Evolutionary conservation across 2,329 filamentous ascomycete species (phyloP).

Genomic region (Pochonia chlamydosporia): DNA sequence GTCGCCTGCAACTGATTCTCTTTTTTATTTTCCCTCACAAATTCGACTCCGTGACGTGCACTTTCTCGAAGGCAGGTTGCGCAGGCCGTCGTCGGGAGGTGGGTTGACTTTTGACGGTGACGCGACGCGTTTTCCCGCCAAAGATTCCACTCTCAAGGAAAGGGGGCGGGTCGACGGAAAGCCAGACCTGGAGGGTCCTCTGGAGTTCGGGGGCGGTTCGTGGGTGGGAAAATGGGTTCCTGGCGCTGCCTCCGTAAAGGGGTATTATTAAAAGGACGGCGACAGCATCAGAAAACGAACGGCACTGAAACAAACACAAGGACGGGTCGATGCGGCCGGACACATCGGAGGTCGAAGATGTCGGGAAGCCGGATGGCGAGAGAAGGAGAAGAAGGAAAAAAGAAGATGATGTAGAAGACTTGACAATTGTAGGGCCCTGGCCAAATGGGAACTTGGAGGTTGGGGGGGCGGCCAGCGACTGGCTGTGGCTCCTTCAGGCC

Average conservation of each 20-base stretch:
- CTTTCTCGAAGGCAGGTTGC: constrained; percentile 9
- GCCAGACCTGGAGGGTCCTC: constrained; percentile 4
- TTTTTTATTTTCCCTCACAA: constrained; percentile 19
- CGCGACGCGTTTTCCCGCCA: constrained; percentile 29
- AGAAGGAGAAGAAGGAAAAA: not conserved
- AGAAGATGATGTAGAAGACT: constrained; percentile 2
- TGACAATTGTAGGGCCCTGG: not conserved
- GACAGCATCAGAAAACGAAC: constrained; percentile 22
- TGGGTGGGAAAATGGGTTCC: constrained; percentile 2
- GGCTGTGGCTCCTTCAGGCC: not conserved
- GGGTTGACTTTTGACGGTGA: too few relatives aligned
- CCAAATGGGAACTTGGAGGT: not conserved
- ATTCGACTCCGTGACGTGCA: constrained; percentile 17
- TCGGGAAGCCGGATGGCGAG: constrained; percentile 2
- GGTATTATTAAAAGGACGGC: constrained; percentile 14
- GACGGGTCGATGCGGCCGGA: constrained; percentile 21
- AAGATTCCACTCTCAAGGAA: constrained; percentile 8
- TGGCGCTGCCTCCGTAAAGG: constrained; percentile 11
- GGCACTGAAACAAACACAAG: constrained; percentile 15
- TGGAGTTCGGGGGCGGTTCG: not conserved
- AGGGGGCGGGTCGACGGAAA: constrained; percentile 14
- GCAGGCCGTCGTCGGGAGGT: constrained; percentile 14
- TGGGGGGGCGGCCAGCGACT: constrained; percentile 2
- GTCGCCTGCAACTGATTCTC: constrained; percentile 58
- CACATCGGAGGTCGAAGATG: constrained; percentile 20